Conservation (phyloP, 2,329 filamentous ascomycete genomes). For the Trichoderma sp. region DNA sequence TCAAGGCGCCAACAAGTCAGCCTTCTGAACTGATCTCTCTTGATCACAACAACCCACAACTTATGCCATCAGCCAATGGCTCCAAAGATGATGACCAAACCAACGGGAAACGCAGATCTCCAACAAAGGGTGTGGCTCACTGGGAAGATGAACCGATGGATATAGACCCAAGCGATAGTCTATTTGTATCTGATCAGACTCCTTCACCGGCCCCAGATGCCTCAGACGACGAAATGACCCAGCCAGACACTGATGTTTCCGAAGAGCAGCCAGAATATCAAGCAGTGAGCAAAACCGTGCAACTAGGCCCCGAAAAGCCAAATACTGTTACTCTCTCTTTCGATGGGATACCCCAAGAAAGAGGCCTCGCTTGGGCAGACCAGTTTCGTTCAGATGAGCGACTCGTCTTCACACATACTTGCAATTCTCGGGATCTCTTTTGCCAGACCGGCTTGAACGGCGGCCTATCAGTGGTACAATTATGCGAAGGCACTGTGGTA, state of each 20-base stretch:
- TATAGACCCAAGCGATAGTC: constrained; percentile 27
- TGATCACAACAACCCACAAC: constrained; percentile 22
- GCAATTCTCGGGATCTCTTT: constrained; percentile 37
- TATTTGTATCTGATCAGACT: constrained; percentile 28
- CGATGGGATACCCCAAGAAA: constrained; percentile 22
- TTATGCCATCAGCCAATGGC: background rate
- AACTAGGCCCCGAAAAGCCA: constrained; percentile 19
- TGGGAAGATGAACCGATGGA: constrained; percentile 31
- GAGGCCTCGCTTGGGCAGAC: constrained; percentile 29
- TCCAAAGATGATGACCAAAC: background rate
- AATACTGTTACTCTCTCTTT: constrained; percentile 23
- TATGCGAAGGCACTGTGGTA: constrained; percentile 29
- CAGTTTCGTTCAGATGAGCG: constrained; percentile 29
- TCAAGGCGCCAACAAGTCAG: constrained; percentile 38
- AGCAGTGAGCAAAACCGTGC: constrained; percentile 19
- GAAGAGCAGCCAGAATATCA: background rate
- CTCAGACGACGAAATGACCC: background rate
- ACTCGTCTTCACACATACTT: constrained; percentile 39
- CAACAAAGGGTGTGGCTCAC: constrained; percentile 24
- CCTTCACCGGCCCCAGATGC: background rate
- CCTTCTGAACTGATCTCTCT: constrained; percentile 35
- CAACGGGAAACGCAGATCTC: background rate
- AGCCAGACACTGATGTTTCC: background rate
- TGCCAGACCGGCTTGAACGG: constrained; percentile 15
- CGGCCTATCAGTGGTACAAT: constrained; percentile 20